Evolutionary conservation across 1,284 basidiomycete genomes (phyloP).

Genomic region (Vanrija sp.): DNA sequence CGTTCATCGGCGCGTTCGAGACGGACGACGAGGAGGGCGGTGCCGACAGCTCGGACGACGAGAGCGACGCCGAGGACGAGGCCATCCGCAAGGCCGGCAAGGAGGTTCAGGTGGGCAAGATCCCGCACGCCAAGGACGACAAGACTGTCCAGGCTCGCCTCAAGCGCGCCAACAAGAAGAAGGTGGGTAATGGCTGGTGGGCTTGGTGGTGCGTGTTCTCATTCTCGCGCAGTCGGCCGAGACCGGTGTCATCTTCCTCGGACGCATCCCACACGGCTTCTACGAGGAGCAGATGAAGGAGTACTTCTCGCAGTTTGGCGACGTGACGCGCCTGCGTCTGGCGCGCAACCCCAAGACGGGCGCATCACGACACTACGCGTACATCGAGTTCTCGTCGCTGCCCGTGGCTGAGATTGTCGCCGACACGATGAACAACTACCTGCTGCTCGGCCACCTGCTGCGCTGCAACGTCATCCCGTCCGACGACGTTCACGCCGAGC

Average conservation of each 20-base stretch:
- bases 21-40: constrained; percentile 52
- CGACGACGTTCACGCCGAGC: constrained; percentile 82
- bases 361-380: constrained; percentile 92
- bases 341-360: constrained; percentile 97
- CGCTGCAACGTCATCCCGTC: constrained; percentile 81
- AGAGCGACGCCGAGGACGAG: constrained; percentile 58
- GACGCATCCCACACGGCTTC: constrained; percentile 92
- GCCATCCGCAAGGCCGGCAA: constrained; percentile 45
- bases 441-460: constrained; percentile 89
- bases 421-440: constrained; percentile 99
- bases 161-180: constrained; percentile 74
- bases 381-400: constrained; percentile 87
- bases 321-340: constrained; percentile 79
- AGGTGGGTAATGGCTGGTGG: constrained; percentile 54
- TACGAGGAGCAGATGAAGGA: constrained; percentile 89
- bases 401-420: constrained; percentile 91
- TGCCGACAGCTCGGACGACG: constrained; percentile 77
- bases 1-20: constrained; percentile 64
- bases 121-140: constrained; percentile 84
- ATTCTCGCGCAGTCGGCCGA: constrained; percentile 41
- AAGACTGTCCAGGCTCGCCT: constrained; percentile 70
- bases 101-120: constrained; percentile 60
- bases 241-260: constrained; percentile 85
- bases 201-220: neutral
- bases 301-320: constrained; percentile 94